Evolutionary conservation across 208 protist genomes (phyloP), one percentile per base, ranked within the genome.

Genomic region (Acanthamoeba rhysodes): DNA sequence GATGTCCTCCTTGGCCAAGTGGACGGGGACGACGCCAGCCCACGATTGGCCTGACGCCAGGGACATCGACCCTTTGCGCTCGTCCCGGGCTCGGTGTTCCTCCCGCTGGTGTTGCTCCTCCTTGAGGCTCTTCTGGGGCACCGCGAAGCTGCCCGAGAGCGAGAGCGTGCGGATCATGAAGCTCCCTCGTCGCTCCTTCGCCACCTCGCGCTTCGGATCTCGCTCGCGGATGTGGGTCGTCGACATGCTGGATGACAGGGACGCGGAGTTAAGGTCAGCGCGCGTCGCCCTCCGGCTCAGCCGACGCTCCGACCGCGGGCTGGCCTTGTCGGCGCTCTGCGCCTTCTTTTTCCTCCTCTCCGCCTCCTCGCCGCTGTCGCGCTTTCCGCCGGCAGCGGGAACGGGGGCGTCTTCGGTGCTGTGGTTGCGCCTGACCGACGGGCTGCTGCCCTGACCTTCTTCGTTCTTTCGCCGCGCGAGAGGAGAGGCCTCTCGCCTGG

Each of bases 111-210:
- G 16, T 6, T 24, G 8, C 29, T 88, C 80, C 48, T 88, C 80
- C 29, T 88, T 88, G 24, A 88, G 45, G 50, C 29, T 88, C 53
- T 32, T n/a, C 9, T 32, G n/a, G 24, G 45, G 50, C n/a, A 41
- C 48, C 29, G 37, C 50, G 27, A 88, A 88, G 80, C 80, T 64
- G 80, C 80, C 80, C 2, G 80, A 88, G n/a, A 88, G 76, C 2
- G 76, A 85, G 12, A 85, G 80, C 9, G 80, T 88, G n/a, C 80
- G 80, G 29, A 88, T 88, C 80, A 88, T 88, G 80, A 88, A 88
- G 80, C 80, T 88, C 22, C 80, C 80, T 27, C 80, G 80, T 41
- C 80, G 80, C 29, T 88, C 80, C 27, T 37, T 27, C 7, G 9
- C 22, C 7, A 50, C 53, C 45, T 88, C 80, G 29, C 37, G 62